Percentiles rank a stretch among this genome's conserved stretches.
Conservation (phyloP, 1,284 basidiomycete genomes). For the Pseudozyma sp. region DNA sequence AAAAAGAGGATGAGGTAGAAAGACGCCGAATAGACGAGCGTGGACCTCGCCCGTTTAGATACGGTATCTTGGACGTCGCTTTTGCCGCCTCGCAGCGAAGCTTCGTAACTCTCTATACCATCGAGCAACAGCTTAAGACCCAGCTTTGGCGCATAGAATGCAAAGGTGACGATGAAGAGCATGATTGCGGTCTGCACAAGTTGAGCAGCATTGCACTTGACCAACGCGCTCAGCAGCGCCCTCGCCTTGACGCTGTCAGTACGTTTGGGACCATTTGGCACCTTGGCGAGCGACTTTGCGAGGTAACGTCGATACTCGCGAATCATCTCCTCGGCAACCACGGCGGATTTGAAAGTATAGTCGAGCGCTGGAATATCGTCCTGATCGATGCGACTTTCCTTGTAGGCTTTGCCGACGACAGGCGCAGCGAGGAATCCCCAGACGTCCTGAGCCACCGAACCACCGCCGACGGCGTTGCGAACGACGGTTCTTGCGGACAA, state of each 20-base stretch:
- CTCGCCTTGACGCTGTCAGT: conserved; percentile 11
- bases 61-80: conserved; percentile 3
- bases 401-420: conserved; percentile 14
- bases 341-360: conserved; percentile 16
- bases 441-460: conserved; percentile 13
- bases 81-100: neutral
- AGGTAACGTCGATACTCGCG: conserved; percentile 20
- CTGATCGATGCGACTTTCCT: conserved; percentile 4
- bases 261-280: neutral
- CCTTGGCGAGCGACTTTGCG: conserved; percentile 6
- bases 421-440: conserved; percentile 26
- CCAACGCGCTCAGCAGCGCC: conserved; percentile 15
- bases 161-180: conserved; percentile 26
- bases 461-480: conserved; percentile 22
- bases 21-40: conserved; percentile 28
- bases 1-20: conserved; percentile 27
- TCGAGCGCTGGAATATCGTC: conserved; percentile 35
- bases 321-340: conserved; percentile 29
- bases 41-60: conserved; percentile 21
- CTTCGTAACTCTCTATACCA: conserved; percentile 28
- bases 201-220: conserved; percentile 20
- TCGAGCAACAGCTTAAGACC: conserved; percentile 22
- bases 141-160: conserved; percentile 38
- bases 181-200: conserved; percentile 2
- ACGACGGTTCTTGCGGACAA: neutral